Evolutionary conservation across 108 stramenopile species (phyloP).

Genomic region (Bacterosira constricta): DNA sequence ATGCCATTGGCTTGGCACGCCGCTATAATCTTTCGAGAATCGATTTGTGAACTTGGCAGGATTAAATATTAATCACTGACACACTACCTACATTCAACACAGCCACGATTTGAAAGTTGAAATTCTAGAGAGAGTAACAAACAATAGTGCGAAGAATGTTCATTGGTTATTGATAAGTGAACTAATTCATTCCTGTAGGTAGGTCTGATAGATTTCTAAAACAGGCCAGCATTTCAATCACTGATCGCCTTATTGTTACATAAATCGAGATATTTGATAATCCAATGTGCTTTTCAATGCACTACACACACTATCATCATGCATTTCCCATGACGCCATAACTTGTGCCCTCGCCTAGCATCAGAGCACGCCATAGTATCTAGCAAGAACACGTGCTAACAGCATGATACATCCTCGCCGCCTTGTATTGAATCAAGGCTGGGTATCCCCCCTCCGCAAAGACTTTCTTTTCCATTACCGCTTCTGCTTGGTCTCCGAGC

Average conservation of each 20-base stretch:
- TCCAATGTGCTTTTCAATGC: too few species aligned
- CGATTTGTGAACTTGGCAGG: too few species aligned
- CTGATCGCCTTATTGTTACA: too few species aligned
- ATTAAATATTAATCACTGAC: too few species aligned
- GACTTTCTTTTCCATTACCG: conserved; percentile 17
- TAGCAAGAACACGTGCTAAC: background rate
- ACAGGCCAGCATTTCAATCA: background rate
- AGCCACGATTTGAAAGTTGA: background rate
- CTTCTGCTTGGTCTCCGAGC: conserved; percentile 31
- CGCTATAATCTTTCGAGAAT: background rate
- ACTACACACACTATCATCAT: too few species aligned
- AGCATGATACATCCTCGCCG: conserved; percentile 6
- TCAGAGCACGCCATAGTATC: background rate
- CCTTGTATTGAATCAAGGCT: conserved; percentile 30
- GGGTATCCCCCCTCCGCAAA: conserved; percentile 29
- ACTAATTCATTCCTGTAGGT: too few species aligned
- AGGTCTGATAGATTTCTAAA: too few species aligned
- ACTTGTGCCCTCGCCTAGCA: background rate
- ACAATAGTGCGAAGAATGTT: background rate
- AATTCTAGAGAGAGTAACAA: background rate
- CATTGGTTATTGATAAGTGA: too few species aligned
- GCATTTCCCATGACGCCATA: background rate
- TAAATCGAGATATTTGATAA: too few species aligned
- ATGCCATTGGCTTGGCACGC: background rate
- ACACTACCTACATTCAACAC: background rate